phyloP scores from a whole-genome alignment of 2,329 filamentous ascomycete species.

The Endocalyx cinctus region DNA sequence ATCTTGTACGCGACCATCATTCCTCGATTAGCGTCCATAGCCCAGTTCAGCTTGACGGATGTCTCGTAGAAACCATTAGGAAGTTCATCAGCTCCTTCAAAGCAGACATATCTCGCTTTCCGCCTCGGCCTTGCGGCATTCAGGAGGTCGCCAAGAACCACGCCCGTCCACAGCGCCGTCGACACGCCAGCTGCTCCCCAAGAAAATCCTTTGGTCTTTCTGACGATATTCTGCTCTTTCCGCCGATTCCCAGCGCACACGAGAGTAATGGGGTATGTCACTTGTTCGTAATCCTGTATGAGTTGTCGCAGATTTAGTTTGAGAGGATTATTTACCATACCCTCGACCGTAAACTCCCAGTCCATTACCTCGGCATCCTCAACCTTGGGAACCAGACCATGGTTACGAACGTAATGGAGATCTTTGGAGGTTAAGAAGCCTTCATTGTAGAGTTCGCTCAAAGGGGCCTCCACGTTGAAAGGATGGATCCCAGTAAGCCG shows the following conservation, averaged over 20 bases:
- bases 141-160: slow-evolving; percentile 68
- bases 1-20: slow-evolving; percentile 87
- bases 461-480: slow-evolving; percentile 83
- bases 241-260: slow-evolving; percentile 89
- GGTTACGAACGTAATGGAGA: slow-evolving; percentile 88
- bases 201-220: slow-evolving; percentile 90
- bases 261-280: slow-evolving; percentile 81
- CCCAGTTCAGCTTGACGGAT: slow-evolving; percentile 84
- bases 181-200: slow-evolving; percentile 88
- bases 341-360: slow-evolving; percentile 82
- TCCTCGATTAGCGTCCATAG: slow-evolving; percentile 73
- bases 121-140: slow-evolving; percentile 61
- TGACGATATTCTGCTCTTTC: slow-evolving; percentile 87
- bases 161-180: slow-evolving; percentile 83
- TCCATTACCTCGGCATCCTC: slow-evolving; percentile 65
- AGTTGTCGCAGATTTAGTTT: slow-evolving; percentile 69
- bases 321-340: slow-evolving; percentile 74
- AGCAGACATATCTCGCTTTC: slow-evolving; percentile 77
- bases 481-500: slow-evolving; percentile 84
- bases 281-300: slow-evolving; percentile 69
- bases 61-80: slow-evolving; percentile 90
- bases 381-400: slow-evolving; percentile 76
- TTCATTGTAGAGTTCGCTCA: slow-evolving; percentile 70
- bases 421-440: slow-evolving; percentile 85
- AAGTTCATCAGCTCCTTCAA: slow-evolving; percentile 83